Conservation (phyloP, 345 rosid genomes). For the Toxicodendron radicans region DNA sequence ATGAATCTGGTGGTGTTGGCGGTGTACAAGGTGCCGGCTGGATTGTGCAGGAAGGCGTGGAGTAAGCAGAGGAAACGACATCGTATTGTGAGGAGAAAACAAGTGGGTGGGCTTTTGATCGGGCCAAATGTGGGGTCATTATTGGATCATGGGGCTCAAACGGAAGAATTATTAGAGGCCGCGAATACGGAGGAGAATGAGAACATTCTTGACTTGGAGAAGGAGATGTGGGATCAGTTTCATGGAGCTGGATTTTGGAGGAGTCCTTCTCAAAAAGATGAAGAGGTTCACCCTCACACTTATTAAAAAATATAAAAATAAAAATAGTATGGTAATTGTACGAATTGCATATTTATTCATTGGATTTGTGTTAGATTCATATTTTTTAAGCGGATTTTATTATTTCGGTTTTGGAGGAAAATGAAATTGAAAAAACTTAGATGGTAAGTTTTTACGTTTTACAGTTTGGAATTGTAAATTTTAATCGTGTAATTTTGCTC, state of each 20-base stretch:
- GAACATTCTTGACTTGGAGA: constrained; percentile 34
- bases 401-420: no score
- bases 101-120: constrained; percentile 22
- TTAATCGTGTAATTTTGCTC: no score
- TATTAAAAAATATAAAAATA: no score
- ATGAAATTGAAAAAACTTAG: no score
- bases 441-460: no score
- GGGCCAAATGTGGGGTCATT: constrained; percentile 16
- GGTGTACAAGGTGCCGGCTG: constrained; percentile 61
- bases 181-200: background rate
- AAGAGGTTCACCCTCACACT: no score
- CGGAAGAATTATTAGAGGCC: background rate
- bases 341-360: no score
- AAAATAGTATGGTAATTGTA: no score
- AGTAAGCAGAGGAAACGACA: constrained; percentile 37
- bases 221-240: constrained; percentile 50
- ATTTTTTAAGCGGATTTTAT: no score
- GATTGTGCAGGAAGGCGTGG: constrained; percentile 58
- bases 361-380: no score
- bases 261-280: constrained; percentile 18
- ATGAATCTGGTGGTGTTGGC: constrained; percentile 60
- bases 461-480: no score
- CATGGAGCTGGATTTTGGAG: constrained; percentile 54
- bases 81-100: constrained; percentile 28
- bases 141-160: constrained; percentile 24